Percentiles rank a stretch among this genome's conserved stretches.
Evolutionary conservation across 768 basidiomycete species (phyloP).

Genomic region (Panaeolus papilionaceus): DNA sequence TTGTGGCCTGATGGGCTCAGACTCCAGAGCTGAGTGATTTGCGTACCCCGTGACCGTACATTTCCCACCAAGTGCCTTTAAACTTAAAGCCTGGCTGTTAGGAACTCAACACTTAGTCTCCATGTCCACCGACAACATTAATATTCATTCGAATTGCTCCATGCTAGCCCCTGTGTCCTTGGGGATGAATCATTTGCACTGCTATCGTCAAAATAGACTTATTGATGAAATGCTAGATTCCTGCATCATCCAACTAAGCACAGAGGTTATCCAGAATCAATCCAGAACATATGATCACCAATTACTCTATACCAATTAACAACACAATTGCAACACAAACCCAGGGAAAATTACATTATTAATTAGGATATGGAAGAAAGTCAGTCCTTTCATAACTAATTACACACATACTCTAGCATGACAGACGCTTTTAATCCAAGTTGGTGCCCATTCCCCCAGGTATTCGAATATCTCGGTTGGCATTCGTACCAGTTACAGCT

Average conservation of each 20-base stretch:
- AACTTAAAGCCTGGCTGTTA: too few relatives aligned
- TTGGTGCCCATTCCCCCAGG: conserved; percentile 45
- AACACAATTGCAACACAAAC: background rate
- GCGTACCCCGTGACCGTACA: conserved; percentile 3
- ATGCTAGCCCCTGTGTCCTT: too few relatives aligned
- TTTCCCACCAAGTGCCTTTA: too few relatives aligned
- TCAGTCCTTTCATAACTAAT: background rate
- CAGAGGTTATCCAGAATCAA: too few relatives aligned
- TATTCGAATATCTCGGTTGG: conserved; percentile 27
- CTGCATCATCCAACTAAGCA: too few relatives aligned
- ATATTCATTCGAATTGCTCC: too few relatives aligned
- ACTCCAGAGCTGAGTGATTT: background rate
- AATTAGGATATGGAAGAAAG: background rate
- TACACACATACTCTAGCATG: conserved; percentile 17
- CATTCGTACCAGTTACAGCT: conserved; percentile 26
- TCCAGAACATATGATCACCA: background rate
- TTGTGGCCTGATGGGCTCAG: too few relatives aligned
- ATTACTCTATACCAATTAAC: background rate
- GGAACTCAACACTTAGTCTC: too few relatives aligned
- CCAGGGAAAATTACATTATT: background rate
- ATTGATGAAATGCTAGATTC: too few relatives aligned
- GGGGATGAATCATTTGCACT: too few relatives aligned
- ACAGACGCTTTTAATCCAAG: conserved; percentile 25
- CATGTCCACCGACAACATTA: too few relatives aligned
- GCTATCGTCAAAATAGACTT: too few relatives aligned